These are phyloP conservation scores for Nitzschia inconspicua DNA, from an alignment of 108 stramenopile genomes.

Conservation along the genomic window DNA sequence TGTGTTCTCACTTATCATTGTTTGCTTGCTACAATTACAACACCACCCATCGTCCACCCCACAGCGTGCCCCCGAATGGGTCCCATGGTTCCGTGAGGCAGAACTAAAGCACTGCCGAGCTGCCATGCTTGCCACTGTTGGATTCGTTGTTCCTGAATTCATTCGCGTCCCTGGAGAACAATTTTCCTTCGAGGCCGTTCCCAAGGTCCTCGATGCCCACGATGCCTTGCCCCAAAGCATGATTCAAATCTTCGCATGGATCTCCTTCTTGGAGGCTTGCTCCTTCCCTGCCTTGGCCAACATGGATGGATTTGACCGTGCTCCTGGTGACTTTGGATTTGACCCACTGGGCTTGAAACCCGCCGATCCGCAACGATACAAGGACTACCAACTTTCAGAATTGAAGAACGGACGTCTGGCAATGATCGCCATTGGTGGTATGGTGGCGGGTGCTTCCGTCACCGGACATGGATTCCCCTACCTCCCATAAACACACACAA, in stretches of 20 bases:
- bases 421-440: constrained; percentile 92
- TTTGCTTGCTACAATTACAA: background rate
- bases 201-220: constrained; percentile 80
- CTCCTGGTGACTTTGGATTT: constrained; percentile 54
- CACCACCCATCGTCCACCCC: too few species aligned
- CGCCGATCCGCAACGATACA: constrained; percentile 33
- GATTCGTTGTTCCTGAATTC: constrained; percentile 80
- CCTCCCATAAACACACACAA: constrained; percentile 40
- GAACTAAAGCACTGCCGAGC: constrained; percentile 86
- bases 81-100: constrained; percentile 85
- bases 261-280: constrained; percentile 46
- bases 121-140: constrained; percentile 89
- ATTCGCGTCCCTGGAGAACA: constrained; percentile 82
- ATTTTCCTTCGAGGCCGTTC: constrained; percentile 83
- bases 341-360: constrained; percentile 37
- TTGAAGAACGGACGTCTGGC: constrained; percentile 90
- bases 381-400: constrained; percentile 74
- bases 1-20: background rate
- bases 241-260: constrained; percentile 80
- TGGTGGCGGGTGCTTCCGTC: constrained; percentile 71
- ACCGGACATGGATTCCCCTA: constrained; percentile 96
- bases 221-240: constrained; percentile 69
- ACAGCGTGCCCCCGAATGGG: constrained; percentile 2
- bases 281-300: constrained; percentile 57
- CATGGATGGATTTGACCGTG: constrained; percentile 71